Evolutionary conservation across 1,139 yeast species (phyloP).

Genomic region (Saccharomyces hybrid): DNA sequence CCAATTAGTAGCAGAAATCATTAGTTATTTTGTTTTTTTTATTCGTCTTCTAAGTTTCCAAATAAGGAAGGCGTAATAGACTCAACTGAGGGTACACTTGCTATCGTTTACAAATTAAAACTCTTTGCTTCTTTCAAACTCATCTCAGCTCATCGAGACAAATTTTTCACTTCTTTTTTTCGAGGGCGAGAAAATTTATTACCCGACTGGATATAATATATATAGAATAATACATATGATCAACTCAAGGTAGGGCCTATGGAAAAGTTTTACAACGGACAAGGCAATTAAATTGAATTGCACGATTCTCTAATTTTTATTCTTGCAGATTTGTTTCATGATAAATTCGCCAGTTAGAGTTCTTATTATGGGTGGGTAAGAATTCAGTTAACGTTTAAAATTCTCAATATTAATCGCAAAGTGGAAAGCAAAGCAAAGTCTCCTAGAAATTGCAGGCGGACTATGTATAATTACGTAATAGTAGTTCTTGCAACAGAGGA

Average conservation of each 20-base stretch:
- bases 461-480: background rate
- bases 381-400: background rate
- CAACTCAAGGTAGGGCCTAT: background rate
- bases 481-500: background rate
- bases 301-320: background rate
- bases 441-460: background rate
- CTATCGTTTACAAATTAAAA: background rate
- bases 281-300: background rate
- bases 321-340: background rate
- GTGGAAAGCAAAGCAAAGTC: background rate
- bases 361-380: background rate
- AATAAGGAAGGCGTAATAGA: background rate
- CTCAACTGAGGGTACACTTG: background rate
- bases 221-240: background rate
- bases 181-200: background rate
- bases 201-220: background rate
- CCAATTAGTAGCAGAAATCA: constrained; percentile 94
- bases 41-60: background rate
- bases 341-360: background rate
- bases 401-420: background rate
- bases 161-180: constrained; percentile 2
- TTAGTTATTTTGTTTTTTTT: constrained; percentile 23
- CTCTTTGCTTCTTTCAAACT: background rate
- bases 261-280: background rate
- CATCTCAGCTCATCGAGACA: constrained; percentile 12